phyloP scores from a whole-genome alignment of 2,329 filamentous ascomycete genomes.

The Fusarium miscanthi region DNA sequence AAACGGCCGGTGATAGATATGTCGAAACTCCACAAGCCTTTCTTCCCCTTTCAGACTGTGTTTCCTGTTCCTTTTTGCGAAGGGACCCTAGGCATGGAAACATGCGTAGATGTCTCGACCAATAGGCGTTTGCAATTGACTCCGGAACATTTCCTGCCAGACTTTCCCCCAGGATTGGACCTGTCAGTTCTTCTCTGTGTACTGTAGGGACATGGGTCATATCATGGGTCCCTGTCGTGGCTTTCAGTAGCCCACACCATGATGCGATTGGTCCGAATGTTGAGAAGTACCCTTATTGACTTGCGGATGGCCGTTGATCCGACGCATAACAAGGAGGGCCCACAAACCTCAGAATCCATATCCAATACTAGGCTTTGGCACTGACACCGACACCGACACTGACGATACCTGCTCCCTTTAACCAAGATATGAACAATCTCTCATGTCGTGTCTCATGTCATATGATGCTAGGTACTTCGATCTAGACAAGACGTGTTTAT shows the following conservation, averaged over 20 bases:
- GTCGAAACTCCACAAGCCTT: slow-evolving; percentile 9
- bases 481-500: slow-evolving; percentile 2
- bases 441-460: slow-evolving; percentile 13
- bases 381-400: neutral
- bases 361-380: neutral
- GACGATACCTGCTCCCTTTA: slow-evolving; percentile 11
- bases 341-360: neutral
- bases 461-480: slow-evolving; percentile 17
- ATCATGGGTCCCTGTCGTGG: slow-evolving; percentile 18
- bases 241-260: neutral
- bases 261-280: slow-evolving; percentile 11
- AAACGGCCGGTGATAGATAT: neutral
- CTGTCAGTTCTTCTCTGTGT: slow-evolving; percentile 23
- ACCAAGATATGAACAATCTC: slow-evolving; percentile 9
- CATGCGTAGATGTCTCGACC: slow-evolving; percentile 8
- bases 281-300: slow-evolving; percentile 11
- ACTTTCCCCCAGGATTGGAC: slow-evolving; percentile 15
- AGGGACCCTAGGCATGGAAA: slow-evolving; percentile 7
- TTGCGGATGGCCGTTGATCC: slow-evolving; percentile 28
- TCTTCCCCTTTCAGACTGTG: slow-evolving; percentile 4
- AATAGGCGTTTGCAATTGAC: slow-evolving; percentile 7
- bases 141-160: slow-evolving; percentile 26
- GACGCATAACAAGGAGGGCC: slow-evolving; percentile 7
- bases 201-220: slow-evolving; percentile 17
- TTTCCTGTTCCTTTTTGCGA: slow-evolving; percentile 11